These are phyloP conservation scores for Monosporascus sp. DNA, from an alignment of 2,329 filamentous ascomycete species.

Conservation along the genomic window DNA sequence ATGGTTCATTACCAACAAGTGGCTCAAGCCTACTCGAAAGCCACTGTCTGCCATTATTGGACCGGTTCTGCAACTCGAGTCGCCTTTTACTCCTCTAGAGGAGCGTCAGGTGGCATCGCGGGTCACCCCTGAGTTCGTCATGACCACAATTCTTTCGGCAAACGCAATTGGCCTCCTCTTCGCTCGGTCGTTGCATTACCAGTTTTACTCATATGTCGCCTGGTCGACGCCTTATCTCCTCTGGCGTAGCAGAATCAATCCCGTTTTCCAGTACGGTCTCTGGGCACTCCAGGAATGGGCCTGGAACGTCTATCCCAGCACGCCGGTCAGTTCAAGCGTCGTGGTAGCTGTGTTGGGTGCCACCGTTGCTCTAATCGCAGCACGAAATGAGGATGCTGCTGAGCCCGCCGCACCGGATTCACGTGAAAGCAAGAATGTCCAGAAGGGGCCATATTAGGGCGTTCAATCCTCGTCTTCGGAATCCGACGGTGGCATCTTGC, in stretches of 20 bases:
- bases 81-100: slow-evolving; percentile 44
- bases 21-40: slow-evolving; percentile 65
- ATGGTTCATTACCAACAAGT: slow-evolving; percentile 62
- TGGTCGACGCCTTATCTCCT: slow-evolving; percentile 86
- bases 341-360: slow-evolving; percentile 68
- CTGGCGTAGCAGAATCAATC: slow-evolving; percentile 70
- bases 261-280: slow-evolving; percentile 59
- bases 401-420: slow-evolving; percentile 8
- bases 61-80: slow-evolving; percentile 36
- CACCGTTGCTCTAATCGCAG: slow-evolving; percentile 56
- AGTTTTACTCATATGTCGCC: slow-evolving; percentile 88
- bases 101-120: slow-evolving; percentile 52
- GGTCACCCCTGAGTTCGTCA: slow-evolving; percentile 67
- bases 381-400: slow-evolving; percentile 32
- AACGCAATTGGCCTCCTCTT: slow-evolving; percentile 78
- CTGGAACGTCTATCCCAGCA: slow-evolving; percentile 92
- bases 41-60: slow-evolving; percentile 49
- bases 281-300: slow-evolving; percentile 85
- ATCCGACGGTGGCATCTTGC: slow-evolving; percentile 79
- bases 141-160: slow-evolving; percentile 71
- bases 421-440: slow-evolving; percentile 18
- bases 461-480: slow-evolving; percentile 61
- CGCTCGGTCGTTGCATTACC: slow-evolving; percentile 86
- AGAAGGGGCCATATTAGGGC: slow-evolving; percentile 2
- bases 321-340: slow-evolving; percentile 45